Conservation (phyloP, 148 eudicot genomes). For the Selenicereus undatus region DNA sequence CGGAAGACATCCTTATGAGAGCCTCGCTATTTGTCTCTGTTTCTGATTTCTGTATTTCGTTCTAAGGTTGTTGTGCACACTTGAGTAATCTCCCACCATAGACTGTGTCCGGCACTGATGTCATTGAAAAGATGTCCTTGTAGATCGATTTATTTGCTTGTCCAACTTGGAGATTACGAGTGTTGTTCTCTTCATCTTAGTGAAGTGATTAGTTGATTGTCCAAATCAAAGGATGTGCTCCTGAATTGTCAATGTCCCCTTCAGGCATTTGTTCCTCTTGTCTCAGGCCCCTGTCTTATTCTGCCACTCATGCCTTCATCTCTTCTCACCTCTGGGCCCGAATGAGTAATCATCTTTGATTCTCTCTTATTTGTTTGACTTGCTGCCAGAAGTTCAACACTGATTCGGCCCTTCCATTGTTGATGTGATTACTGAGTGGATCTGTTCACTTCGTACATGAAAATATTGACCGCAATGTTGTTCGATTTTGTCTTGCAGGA, state of each 20-base stretch:
- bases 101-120: no score
- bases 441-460: background rate
- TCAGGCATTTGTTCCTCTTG: no score
- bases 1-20: background rate
- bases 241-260: no score
- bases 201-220: background rate
- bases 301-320: no score
- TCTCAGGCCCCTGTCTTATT: no score
- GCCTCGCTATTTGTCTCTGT: background rate
- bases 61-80: background rate
- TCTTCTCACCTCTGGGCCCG: no score
- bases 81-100: no score
- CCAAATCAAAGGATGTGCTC: no score
- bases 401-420: background rate
- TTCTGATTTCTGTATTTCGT: background rate
- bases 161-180: background rate
- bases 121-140: no score
- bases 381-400: background rate
- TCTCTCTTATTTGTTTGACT: no score
- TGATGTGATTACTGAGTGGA: background rate
- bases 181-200: background rate
- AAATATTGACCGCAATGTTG: background rate
- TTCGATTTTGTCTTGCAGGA: constrained; percentile 15
- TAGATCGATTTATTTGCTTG: no score
- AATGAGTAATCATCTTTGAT: no score